Base-by-base conservation (phyloP, 1,284 basidiomycete genomes). In the Rhodotorula sp. region DNA sequence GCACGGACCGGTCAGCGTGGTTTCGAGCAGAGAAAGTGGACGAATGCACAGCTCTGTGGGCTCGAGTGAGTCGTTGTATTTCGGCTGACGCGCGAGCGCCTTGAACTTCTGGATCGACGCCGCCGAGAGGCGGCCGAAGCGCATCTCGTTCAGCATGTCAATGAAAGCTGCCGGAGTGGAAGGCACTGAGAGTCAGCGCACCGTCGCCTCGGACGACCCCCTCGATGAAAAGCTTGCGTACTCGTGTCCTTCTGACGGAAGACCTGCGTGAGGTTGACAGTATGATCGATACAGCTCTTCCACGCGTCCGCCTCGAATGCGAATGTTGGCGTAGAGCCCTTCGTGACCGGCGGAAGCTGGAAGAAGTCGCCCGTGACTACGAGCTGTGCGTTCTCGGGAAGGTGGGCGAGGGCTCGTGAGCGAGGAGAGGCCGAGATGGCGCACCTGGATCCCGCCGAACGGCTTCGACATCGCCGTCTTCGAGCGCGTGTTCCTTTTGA, bases 331-430 rank as follows among this genome's bases (percentile, higher is more conserved):
- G 79, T 78, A 0, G 80, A 80, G 9, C 82, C 79, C 71, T 83
- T 83, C 69, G 81, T 79, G 12, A 99, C 94, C 0, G 97, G 96
- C 2, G 97, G 97, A 12, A 99, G 85, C 81, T 99, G 95, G 83
- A 93, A 97, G 83, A 98, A 99, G 80, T 99, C 95, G 34, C 95
- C 95, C 1, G 93, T 95, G 22, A 97, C 85, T 72, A 95, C 87
- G 71, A 99, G 83, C 89, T 95, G 89, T 22, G 54, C 85, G 46
- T 29, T 59, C 44, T 69, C 50, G 67, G 21, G 50, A 3, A 25
- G 7, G 50, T 15, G 9, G 0, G 12, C 19, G 37, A 1, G 19
- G 29, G 41, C 34, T 25, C 15, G 27, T 34, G 5, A 34, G n/a
- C 22, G 21, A 2, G 6, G 10, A 15, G 61, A 25, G 25, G 29